Conservation (phyloP, 495 filamentous ascomycete species). For the Penicilliopsis zonata region DNA sequence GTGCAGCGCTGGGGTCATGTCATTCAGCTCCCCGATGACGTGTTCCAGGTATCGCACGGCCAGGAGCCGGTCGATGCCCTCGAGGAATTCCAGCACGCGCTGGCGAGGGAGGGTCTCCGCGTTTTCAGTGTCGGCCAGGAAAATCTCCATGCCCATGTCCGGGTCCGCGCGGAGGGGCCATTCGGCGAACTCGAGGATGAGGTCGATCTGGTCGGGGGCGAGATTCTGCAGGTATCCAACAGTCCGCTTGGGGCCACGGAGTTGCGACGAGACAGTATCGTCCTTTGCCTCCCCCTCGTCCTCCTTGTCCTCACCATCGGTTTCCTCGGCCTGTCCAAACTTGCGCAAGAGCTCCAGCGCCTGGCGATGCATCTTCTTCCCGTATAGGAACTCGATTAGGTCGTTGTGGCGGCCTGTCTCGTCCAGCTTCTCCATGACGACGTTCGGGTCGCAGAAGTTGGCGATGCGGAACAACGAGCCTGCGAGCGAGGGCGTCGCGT, state of each 20-base stretch:
- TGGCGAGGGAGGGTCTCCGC: constrained; percentile 78
- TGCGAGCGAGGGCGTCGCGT: constrained; percentile 69
- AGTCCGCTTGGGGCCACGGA: constrained; percentile 76
- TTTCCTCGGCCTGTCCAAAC: constrained; percentile 65
- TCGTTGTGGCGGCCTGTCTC: constrained; percentile 86
- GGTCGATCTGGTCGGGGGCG: constrained; percentile 74
- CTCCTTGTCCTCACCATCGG: no score
- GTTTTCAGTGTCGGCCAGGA: constrained; percentile 87
- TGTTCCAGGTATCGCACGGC: constrained; percentile 85
- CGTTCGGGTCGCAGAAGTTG: constrained; percentile 93
- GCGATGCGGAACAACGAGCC: constrained; percentile 88
- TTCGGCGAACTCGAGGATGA: constrained; percentile 81
- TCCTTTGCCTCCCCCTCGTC: constrained; percentile 10
- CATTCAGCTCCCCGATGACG: constrained; percentile 76
- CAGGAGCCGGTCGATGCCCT: constrained; percentile 51
- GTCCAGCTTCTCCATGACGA: constrained; percentile 85
- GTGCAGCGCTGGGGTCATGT: constrained; percentile 75
- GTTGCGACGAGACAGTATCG: constrained; percentile 47
- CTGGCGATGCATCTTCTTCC: constrained; percentile 83
- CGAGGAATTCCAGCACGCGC: constrained; percentile 61
- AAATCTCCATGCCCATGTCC: constrained; percentile 85
- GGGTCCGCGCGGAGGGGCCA: constrained; percentile 72
- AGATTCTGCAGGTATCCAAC: constrained; percentile 85
- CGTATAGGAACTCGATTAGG: constrained; percentile 91
- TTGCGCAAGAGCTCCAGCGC: constrained; percentile 72